A percentile compares a stretch with the other conserved stretches of the same genome.
Evolutionary conservation across 2,329 filamentous ascomycete genomes (phyloP).

Genomic region (Cladophialophora bantiana): DNA sequence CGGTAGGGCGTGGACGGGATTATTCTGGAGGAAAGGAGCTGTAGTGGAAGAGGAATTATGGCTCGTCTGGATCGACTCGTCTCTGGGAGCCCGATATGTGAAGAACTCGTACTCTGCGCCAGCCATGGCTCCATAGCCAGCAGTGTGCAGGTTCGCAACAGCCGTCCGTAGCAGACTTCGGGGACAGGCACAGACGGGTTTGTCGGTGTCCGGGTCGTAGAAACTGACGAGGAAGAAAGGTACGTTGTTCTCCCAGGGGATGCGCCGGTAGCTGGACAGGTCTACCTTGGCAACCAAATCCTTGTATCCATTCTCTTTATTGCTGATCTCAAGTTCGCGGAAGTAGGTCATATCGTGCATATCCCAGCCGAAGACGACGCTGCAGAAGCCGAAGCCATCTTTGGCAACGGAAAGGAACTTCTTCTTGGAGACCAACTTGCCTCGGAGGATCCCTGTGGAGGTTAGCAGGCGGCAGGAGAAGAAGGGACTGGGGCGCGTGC

Average conservation of each 20-base stretch:
- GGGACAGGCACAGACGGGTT: slow-evolving; percentile 78
- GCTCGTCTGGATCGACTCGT: slow-evolving; percentile 51
- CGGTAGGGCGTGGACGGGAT: slow-evolving; percentile 76
- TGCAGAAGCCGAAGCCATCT: slow-evolving; percentile 90
- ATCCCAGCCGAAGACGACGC: slow-evolving; percentile 94
- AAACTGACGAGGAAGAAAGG: slow-evolving; percentile 88
- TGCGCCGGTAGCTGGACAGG: slow-evolving; percentile 76
- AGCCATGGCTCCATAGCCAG: slow-evolving; percentile 84
- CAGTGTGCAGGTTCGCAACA: slow-evolving; percentile 69
- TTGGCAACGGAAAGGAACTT: slow-evolving; percentile 87
- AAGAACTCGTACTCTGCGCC: slow-evolving; percentile 97
- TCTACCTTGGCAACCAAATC: slow-evolving; percentile 86
- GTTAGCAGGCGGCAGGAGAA: slow-evolving; percentile 19
- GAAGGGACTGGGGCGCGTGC: slow-evolving; percentile 45
- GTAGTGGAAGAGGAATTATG: slow-evolving; percentile 72
- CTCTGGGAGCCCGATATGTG: slow-evolving; percentile 76
- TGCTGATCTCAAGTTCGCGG: slow-evolving; percentile 83
- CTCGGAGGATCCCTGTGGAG: slow-evolving; percentile 67
- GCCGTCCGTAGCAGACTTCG: slow-evolving; percentile 74
- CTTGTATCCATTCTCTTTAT: slow-evolving; percentile 87
- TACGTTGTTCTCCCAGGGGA: slow-evolving; percentile 88
- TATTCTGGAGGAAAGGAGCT: slow-evolving; percentile 74
- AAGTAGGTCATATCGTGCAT: slow-evolving; percentile 95
- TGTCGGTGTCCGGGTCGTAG: slow-evolving; percentile 76
- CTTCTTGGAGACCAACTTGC: slow-evolving; percentile 89